Evolutionary conservation across 208 protist genomes (phyloP).

Genomic region (Acanthamoeba sp.): DNA sequence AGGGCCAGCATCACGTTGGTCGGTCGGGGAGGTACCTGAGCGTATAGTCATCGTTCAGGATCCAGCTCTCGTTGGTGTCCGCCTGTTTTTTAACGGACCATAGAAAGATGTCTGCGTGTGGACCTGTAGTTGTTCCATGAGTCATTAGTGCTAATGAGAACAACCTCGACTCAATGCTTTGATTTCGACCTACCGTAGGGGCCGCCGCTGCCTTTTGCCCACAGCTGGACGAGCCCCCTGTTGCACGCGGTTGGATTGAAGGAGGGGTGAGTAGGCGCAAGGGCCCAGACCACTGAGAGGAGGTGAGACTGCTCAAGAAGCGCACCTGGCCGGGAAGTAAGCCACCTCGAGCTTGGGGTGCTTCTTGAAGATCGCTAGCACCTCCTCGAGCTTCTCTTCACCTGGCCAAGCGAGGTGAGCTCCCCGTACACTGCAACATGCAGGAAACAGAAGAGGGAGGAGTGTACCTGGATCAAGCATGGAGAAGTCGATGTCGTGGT

Average conservation of each 20-base stretch:
- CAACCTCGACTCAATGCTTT: background rate
- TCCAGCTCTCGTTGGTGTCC: background rate
- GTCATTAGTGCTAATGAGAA: background rate
- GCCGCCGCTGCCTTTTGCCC: background rate
- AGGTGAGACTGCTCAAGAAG: background rate
- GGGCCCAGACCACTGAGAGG: background rate
- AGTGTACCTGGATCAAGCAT: conserved; percentile 60
- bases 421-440: background rate
- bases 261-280: background rate
- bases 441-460: background rate
- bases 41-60: conserved; percentile 8
- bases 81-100: conserved; percentile 20
- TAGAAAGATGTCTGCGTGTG: conserved; percentile 53
- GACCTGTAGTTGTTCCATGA: background rate
- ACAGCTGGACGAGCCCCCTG: conserved; percentile 30
- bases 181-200: conserved; percentile 32
- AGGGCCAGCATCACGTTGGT: background rate
- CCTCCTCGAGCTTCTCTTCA: background rate
- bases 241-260: background rate
- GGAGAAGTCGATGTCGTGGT: conserved; percentile 62
- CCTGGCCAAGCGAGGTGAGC: background rate
- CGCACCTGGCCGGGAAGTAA: background rate
- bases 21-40: background rate
- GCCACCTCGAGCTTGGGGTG: background rate
- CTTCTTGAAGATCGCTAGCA: background rate